phyloP scores from a whole-genome alignment of 352 stramenopile genomes.

The Globisporangium uncinulatum region DNA sequence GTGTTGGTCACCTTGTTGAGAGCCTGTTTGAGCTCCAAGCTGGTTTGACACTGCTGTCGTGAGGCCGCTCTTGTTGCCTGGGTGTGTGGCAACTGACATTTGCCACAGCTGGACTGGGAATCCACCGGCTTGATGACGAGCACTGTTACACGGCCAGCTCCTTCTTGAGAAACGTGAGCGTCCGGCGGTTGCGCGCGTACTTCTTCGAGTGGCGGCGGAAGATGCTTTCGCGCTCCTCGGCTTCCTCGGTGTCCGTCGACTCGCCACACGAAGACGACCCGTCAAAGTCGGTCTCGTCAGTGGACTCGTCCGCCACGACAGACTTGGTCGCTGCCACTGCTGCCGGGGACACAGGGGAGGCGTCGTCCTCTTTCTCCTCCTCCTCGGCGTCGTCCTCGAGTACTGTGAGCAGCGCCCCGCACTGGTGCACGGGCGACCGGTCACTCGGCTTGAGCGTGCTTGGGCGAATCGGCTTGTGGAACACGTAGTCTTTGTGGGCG shows the following conservation, averaged over 20 bases:
- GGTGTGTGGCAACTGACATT: no score
- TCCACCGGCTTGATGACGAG: no score
- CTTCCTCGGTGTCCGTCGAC: constrained; percentile 37
- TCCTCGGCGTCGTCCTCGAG: constrained; percentile 45
- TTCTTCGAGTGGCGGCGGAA: constrained; percentile 48
- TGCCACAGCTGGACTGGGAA: no score
- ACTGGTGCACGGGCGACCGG: constrained; percentile 52
- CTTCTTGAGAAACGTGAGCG: constrained; percentile 52
- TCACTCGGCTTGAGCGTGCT: constrained; percentile 35
- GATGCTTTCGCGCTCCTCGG: constrained; percentile 33
- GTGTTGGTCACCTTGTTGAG: not conserved
- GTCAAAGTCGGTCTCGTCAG: constrained; percentile 25
- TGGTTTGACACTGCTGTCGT: not conserved
- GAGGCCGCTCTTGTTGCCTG: no score
- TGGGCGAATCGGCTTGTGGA: constrained; percentile 46
- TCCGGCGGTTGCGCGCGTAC: constrained; percentile 48
- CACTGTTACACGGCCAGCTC: constrained; percentile 14
- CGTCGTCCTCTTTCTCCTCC: constrained; percentile 20
- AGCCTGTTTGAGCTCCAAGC: no score
- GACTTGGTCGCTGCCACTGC: not conserved
- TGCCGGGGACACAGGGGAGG: constrained; percentile 2
- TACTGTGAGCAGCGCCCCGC: constrained; percentile 51
- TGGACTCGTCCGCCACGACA: constrained; percentile 19
- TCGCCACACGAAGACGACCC: constrained; percentile 22
- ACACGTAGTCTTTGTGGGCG: constrained; percentile 50